A percentile compares a stretch with the other conserved stretches of the same genome.
Evolutionary conservation across 306 rosid species (phyloP).

Genomic region (Medicago arabica): DNA sequence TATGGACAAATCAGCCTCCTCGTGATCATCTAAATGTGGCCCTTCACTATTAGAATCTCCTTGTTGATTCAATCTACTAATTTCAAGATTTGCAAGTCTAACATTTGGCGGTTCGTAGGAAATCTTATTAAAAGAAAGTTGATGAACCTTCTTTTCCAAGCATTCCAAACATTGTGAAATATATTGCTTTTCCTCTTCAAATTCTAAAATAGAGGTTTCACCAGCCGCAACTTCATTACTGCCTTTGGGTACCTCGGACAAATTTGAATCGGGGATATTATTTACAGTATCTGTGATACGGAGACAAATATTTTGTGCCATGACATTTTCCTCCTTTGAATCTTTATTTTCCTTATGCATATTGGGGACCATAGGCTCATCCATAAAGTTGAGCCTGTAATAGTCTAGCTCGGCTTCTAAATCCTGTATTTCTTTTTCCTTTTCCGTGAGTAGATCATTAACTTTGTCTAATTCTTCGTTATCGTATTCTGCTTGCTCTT

Average conservation of each 20-base stretch:
- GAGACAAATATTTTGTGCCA: slow-evolving; percentile 37
- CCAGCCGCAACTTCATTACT: slow-evolving; percentile 43
- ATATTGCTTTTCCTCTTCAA: slow-evolving; percentile 73
- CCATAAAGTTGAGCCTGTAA: slow-evolving; percentile 48
- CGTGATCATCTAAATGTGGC: slow-evolving; percentile 48
- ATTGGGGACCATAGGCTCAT: slow-evolving; percentile 34
- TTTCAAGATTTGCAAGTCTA: slow-evolving; percentile 47
- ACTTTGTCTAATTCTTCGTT: slow-evolving; percentile 79
- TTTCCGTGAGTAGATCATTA: slow-evolving; percentile 76
- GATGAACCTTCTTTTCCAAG: slow-evolving; percentile 67
- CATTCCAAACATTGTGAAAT: slow-evolving; percentile 61
- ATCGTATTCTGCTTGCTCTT: slow-evolving; percentile 96
- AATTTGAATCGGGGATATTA: slow-evolving; percentile 42
- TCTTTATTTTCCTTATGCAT: slow-evolving; percentile 39
- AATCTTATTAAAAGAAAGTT: slow-evolving; percentile 39
- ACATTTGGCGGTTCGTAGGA: slow-evolving; percentile 36
- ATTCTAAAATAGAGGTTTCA: slow-evolving; percentile 53
- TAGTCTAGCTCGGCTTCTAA: slow-evolving; percentile 80
- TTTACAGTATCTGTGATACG: slow-evolving; percentile 30
- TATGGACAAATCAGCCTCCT: slow-evolving; percentile 42
- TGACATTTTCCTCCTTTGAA: slow-evolving; percentile 44
- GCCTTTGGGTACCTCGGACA: slow-evolving; percentile 40
- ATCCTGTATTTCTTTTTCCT: slow-evolving; percentile 81
- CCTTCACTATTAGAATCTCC: slow-evolving; percentile 46
- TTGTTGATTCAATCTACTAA: slow-evolving; percentile 40